phyloP scores from a whole-genome alignment of 768 basidiomycete genomes.

The Kwoniella sp. region DNA sequence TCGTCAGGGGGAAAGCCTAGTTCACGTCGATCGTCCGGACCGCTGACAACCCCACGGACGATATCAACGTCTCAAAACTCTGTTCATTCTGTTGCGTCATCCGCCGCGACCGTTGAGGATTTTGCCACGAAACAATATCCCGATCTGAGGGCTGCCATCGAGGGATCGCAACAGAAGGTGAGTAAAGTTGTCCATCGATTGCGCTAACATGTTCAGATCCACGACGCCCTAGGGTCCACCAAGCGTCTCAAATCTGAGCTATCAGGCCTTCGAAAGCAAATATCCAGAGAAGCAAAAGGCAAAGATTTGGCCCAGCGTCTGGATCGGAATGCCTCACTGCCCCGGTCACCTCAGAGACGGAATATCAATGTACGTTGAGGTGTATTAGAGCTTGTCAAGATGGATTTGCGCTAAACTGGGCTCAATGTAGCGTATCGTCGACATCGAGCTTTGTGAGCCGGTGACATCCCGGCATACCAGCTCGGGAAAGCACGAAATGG shows the following conservation, averaged over 20 bases:
- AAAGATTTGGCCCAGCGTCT: slow-evolving; percentile 26
- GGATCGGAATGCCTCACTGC: slow-evolving; percentile 40
- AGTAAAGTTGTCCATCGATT: background rate
- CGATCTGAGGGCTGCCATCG: slow-evolving; percentile 27
- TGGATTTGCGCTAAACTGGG: too few species aligned
- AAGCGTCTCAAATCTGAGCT: slow-evolving; percentile 76
- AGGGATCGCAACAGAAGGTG: slow-evolving; percentile 22
- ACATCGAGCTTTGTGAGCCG: slow-evolving; percentile 21
- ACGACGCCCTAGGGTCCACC: slow-evolving; percentile 68
- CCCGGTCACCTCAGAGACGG: slow-evolving; percentile 54
- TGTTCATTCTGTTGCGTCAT: slow-evolving; percentile 11
- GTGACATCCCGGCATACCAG: slow-evolving; percentile 14
- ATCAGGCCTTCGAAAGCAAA: slow-evolving; percentile 35
- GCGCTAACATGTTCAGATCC: slow-evolving; percentile 61
- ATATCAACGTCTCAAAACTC: slow-evolving; percentile 21
- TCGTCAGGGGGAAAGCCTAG: slow-evolving; percentile 4
- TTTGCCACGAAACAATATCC: slow-evolving; percentile 22
- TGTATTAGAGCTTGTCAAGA: background rate
- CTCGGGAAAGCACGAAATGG: slow-evolving; percentile 31
- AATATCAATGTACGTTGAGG: slow-evolving; percentile 50
- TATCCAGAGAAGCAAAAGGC: slow-evolving; percentile 26
- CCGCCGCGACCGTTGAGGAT: slow-evolving; percentile 17
- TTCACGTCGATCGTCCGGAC: slow-evolving; percentile 17
- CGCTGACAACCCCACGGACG: slow-evolving; percentile 16
- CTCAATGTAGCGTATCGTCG: slow-evolving; percentile 45